Base-by-base conservation (phyloP, 768 basidiomycete genomes). In the Rhizopogon vinicolor region DNA sequence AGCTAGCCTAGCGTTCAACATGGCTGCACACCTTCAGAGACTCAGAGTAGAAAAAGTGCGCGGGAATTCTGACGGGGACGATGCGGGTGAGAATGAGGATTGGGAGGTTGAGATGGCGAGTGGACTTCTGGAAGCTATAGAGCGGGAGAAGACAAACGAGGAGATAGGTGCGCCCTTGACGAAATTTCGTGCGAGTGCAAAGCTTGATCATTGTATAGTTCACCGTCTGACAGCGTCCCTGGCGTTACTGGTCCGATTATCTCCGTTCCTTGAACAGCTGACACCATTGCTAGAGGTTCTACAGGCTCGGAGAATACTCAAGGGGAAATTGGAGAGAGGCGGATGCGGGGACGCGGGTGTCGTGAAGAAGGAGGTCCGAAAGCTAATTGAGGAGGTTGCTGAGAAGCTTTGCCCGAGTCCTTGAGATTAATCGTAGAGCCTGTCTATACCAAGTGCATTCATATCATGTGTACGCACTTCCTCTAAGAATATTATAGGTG, bases 91-190 rank as follows among this genome's bases (percentile, higher is more conserved):
- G 51, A 82, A 84, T 52, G 90, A 80, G 18, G 93, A 94, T 53
- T 95, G 91, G 91, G 85, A 92, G 63, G 75, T 89, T 0, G 95
- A 97, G 73, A 70, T 96, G 33, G 75, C 86, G 2, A 90, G 87
- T 62, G 95, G 90, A 1, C 64, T 97, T n/a, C 66, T 94, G 0
- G 91, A 93, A 67, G 90, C 89, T 16, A 63, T 96, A 18, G 78
- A 77, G 50, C 79, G 80, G 59, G 93, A 96, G 72, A 79, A 73
- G 58, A 71, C 74, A 52, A 89, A 77, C 60, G 89, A 91, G 67
- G 94, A 95, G 65, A 84, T 91, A 62, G 85, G 93, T 89, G 54
- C 71, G 91, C 68, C 35, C 52, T 25, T 44, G 44, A n/a, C 41
- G 57, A 16, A 55, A 44, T 45, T 7, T 4, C 33, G 25, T 37